Base-by-base conservation (phyloP, 495 filamentous ascomycete genomes). In the Cetradonia linearis region DNA sequence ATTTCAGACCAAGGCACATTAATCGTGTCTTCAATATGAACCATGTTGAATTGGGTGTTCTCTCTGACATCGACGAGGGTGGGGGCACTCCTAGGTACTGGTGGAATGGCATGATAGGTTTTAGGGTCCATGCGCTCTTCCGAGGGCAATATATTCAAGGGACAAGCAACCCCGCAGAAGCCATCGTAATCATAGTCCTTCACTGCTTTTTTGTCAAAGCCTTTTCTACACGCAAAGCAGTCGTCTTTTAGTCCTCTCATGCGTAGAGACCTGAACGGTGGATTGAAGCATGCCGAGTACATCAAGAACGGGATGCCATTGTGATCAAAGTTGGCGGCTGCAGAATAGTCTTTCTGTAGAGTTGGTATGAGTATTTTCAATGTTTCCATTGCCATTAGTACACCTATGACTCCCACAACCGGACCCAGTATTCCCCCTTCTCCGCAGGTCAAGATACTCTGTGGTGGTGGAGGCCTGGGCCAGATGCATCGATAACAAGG, bases 401-500 rank as follows among this genome's bases (percentile, higher is more conserved):
- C 85, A 5, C 93, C 93, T 91, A 98, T 96, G 11, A 86, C 81
- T 1, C 93, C 93, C 0, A 98, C 93, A 0, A 96, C 92, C 0
- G 93, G 88, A 0, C 93, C 93, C 9, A 98, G 62, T 44, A 98
- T 89, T 3, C 93, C 93, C 1, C 89, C 90, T 67, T 98, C 93
- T 16, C 91, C 88, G 69, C 93, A 98, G 58, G 82, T 86, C 4
- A 86, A 74, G 2, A 95, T 82, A 48, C 79, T 87, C 42, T 84
- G 84, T 0, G 88, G 78, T 6, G 91, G 89, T 1, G 93, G 91
- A 1, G 92, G 91, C 53, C 83, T 85, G 0, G 88, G 87, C 68
- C 95, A 98, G 34, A 96, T 82, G 70, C 93, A 98, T 34, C 93
- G 80, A 71, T 98, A 98, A 72, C 93, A 98, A 2, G 91, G 91